Percentiles rank a stretch among this genome's conserved stretches.
phyloP scores from a whole-genome alignment of 768 basidiomycete species.

The Podaxis sp. region DNA sequence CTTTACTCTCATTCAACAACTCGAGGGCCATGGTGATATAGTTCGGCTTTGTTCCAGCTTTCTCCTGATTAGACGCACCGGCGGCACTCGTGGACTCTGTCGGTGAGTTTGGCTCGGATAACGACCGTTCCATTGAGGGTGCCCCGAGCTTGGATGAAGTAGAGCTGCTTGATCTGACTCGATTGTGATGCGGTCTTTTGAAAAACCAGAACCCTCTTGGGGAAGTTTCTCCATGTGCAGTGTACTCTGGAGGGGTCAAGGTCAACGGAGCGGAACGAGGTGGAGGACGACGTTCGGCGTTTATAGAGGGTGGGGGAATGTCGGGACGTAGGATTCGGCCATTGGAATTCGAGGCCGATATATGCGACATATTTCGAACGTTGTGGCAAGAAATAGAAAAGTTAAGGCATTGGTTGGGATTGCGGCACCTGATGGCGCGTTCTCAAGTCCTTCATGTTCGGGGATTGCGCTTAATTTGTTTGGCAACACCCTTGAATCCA shows the following conservation, averaged over 20 bases:
- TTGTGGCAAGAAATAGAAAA: background rate
- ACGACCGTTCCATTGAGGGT: constrained; percentile 1
- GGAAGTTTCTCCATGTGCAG: background rate
- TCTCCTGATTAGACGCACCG: background rate
- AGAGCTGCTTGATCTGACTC: background rate
- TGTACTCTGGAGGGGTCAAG: background rate
- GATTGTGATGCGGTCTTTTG: background rate
- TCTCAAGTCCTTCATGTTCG: background rate
- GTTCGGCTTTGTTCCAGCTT: background rate
- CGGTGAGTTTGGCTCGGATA: constrained; percentile 14
- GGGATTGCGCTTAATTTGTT: background rate
- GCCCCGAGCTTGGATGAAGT: constrained; percentile 1
- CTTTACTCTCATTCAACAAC: constrained; percentile 10
- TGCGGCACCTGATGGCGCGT: background rate
- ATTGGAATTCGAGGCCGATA: background rate
- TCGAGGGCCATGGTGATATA: constrained; percentile 3
- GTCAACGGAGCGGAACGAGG: background rate
- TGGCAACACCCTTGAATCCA: constrained; percentile 3
- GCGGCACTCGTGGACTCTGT: background rate
- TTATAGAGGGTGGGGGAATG: constrained; percentile 2
- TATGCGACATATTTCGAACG: background rate
- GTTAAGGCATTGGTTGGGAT: constrained; percentile 6
- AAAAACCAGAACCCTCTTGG: constrained; percentile 9
- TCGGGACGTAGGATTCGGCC: background rate
- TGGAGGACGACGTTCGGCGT: constrained; percentile 1